Conservation (phyloP, 73 alveolate genomes). For the Paraurostyla sp. region DNA sequence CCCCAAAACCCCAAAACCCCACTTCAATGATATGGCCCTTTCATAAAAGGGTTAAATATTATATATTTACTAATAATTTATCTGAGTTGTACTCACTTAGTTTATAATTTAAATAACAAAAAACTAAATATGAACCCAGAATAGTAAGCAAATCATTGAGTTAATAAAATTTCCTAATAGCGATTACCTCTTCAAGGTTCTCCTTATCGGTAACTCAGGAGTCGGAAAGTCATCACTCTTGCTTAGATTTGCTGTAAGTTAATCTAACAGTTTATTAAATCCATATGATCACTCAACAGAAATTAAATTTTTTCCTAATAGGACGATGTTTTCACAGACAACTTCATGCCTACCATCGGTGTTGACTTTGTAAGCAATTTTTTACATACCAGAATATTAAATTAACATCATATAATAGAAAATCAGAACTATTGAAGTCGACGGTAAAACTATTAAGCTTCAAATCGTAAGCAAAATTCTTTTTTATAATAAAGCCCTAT, state of each 20-base stretch:
- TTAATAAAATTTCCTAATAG: neutral
- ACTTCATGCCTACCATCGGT: constrained; percentile 91
- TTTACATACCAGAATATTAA: neutral
- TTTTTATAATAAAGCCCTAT: neutral
- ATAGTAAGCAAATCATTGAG: constrained; percentile 7
- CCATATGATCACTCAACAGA: neutral
- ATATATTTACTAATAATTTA: too few relatives aligned
- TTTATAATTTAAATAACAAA: constrained; percentile 45
- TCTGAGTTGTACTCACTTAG: constrained; percentile 31
- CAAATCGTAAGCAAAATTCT: constrained; percentile 67
- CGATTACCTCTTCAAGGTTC: constrained; percentile 89
- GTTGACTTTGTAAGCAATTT: constrained; percentile 88
- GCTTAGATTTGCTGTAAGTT: constrained; percentile 85
- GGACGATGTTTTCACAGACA: constrained; percentile 87
- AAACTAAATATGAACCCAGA: constrained; percentile 51
- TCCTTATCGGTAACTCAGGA: constrained; percentile 91
- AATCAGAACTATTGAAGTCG: constrained; percentile 82
- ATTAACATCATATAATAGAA: constrained; percentile 11
- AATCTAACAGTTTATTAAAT: neutral
- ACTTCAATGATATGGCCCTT: too few relatives aligned
- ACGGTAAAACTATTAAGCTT: constrained; percentile 78
- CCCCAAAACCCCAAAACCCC: too few relatives aligned
- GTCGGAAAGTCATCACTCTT: constrained; percentile 90
- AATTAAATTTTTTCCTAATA: constrained; percentile 1
- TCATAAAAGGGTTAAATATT: too few relatives aligned